A percentile compares a stretch with the other conserved stretches of the same genome.
phyloP scores from a whole-genome alignment of 371 early-diverging fungal species.

The Catenaria anguillulae region DNA sequence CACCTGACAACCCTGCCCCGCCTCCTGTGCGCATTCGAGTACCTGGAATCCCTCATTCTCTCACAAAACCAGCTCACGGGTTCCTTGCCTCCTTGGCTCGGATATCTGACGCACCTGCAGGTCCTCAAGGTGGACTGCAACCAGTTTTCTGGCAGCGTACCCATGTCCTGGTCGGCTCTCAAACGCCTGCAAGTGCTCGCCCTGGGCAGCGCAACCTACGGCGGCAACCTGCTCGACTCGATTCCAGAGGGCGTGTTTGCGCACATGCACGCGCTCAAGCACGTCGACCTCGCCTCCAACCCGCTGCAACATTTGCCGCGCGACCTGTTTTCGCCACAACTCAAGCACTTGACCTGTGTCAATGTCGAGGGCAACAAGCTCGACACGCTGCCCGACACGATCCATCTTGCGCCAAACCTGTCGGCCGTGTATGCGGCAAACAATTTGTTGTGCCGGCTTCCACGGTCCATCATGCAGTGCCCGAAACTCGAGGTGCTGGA shows the following conservation, averaged over 20 bases:
- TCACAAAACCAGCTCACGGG: neutral
- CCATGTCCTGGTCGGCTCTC: neutral
- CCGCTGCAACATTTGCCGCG: constrained; percentile 28
- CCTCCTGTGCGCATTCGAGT: constrained; percentile 19
- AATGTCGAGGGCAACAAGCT: constrained; percentile 37
- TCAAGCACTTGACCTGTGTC: constrained; percentile 18
- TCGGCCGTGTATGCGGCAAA: constrained; percentile 34
- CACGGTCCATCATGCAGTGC: constrained; percentile 36
- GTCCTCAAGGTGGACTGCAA: neutral
- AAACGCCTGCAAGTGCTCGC: neutral
- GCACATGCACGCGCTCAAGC: constrained; percentile 23
- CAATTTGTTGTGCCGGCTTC: constrained; percentile 40
- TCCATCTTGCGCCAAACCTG: constrained; percentile 26
- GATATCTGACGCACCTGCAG: neutral
- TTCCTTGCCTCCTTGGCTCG: neutral
- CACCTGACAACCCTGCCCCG: constrained; percentile 26
- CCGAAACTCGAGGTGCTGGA: constrained; percentile 37
- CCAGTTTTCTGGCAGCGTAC: neutral
- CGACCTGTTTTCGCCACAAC: constrained; percentile 23
- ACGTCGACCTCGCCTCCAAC: constrained; percentile 39
- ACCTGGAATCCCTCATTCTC: neutral
- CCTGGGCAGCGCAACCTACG: neutral
- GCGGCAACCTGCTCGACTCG: constrained; percentile 8
- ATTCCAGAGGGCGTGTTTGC: constrained; percentile 10
- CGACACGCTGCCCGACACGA: constrained; percentile 38